These are phyloP conservation scores for Bifiguratus adelaidae DNA, from an alignment of 192 early-diverging fungal genomes.

Conservation along the genomic window DNA sequence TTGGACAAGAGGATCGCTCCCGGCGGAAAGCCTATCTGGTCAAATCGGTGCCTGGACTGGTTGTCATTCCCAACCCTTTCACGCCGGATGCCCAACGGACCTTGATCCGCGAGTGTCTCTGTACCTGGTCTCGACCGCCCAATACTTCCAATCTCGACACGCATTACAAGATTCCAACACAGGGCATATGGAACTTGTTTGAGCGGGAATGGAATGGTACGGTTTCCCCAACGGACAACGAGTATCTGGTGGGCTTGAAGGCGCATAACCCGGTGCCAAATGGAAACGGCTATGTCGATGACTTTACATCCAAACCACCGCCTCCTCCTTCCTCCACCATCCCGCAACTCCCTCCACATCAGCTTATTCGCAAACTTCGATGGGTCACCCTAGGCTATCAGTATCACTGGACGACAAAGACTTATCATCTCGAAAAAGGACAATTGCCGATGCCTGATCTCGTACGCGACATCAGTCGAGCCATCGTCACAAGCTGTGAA, in stretches of 20 bases:
- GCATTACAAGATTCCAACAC: conserved; percentile 58
- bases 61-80: conserved; percentile 73
- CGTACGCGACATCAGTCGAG: conserved; percentile 43
- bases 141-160: conserved; percentile 86
- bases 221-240: conserved; percentile 7
- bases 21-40: not conserved
- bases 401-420: conserved; percentile 74
- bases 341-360: conserved; percentile 19
- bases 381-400: conserved; percentile 73
- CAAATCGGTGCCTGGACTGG: conserved; percentile 28
- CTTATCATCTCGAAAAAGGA: conserved; percentile 64
- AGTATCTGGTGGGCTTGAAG: conserved; percentile 18
- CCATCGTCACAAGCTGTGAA: conserved; percentile 56
- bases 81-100: conserved; percentile 56
- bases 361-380: conserved; percentile 41
- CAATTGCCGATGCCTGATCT: conserved; percentile 58
- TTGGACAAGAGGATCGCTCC: not conserved
- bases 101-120: conserved; percentile 61
- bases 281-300: conserved; percentile 12
- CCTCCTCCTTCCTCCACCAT: conserved; percentile 23
- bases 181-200: conserved; percentile 50
- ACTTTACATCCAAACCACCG: conserved; percentile 10
- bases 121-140: conserved; percentile 65
- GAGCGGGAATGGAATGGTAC: conserved; percentile 16
- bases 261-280: too few species aligned